These are phyloP conservation scores for Trichoderma sp. DNA, from an alignment of 2,329 filamentous ascomycete genomes.

Conservation along the genomic window DNA sequence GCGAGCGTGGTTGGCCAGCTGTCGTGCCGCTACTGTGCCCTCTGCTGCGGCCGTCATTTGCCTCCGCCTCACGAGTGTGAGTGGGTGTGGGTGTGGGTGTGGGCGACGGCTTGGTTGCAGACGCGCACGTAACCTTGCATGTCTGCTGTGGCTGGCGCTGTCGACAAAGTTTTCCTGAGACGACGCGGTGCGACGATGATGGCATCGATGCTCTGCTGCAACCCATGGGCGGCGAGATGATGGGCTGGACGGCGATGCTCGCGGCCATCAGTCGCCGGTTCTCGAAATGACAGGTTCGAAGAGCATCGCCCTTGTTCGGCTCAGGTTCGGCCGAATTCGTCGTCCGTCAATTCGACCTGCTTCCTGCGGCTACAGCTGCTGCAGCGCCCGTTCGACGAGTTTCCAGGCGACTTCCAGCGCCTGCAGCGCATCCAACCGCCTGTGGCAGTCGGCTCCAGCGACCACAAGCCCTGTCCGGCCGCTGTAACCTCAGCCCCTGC, in stretches of 20 bases:
- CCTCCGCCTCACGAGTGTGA: not conserved
- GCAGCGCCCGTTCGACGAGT: not conserved
- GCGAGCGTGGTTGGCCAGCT: slow-evolving; percentile 22
- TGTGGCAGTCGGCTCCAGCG: slow-evolving; percentile 10
- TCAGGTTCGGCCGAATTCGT: slow-evolving; percentile 6
- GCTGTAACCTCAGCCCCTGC: slow-evolving; percentile 1
- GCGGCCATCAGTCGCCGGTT: too few species aligned
- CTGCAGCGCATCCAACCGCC: not conserved
- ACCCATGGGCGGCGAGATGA: too few species aligned
- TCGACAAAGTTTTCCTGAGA: too few species aligned
- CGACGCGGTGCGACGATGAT: slow-evolving; percentile 3
- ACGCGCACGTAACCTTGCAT: slow-evolving; percentile 27
- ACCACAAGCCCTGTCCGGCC: slow-evolving; percentile 1
- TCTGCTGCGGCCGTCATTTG: slow-evolving; percentile 5
- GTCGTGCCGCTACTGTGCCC: too few species aligned
- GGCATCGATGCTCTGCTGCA: not conserved
- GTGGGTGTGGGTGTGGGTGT: slow-evolving; percentile 1
- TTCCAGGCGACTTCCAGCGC: not conserved
- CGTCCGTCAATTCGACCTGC: not conserved
- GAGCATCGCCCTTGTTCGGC: slow-evolving; percentile 1
- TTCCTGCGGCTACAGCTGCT: not conserved
- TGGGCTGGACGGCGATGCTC: too few species aligned
- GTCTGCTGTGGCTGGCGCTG: slow-evolving; percentile 10
- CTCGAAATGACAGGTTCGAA: not conserved
- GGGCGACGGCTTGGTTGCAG: not conserved